Evolutionary conservation across 2,329 filamentous ascomycete genomes (phyloP), one percentile per base, ranked within the genome.

Genomic region (Endoconidiophora laricicola): DNA sequence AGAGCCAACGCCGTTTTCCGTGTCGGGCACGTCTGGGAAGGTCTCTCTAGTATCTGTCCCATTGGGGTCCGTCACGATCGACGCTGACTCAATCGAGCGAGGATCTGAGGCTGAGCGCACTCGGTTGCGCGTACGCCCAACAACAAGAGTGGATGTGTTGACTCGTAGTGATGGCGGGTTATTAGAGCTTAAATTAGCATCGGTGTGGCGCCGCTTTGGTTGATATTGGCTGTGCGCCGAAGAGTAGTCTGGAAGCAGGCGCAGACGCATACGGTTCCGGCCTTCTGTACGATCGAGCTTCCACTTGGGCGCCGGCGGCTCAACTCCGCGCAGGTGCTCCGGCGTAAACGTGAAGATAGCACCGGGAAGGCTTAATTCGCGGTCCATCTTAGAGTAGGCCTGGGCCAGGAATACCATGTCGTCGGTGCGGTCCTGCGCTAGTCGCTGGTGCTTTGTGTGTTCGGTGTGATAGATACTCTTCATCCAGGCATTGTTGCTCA

Each of bases 251-350:
- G 88, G 84, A 1, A 95, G 72, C 46, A 94, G 76, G 24, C 91
- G 79, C 58, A 94, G 72, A 14, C 93, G 79, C 86, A 96, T 96
- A 16, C 93, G 81, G 62, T 95, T 94, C 9, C 88, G 81, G 9
- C 91, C 90, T 66, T 98, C 91, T 0, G 91, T 96, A 58, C 93
- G 81, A 60, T 98, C 91, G 12, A 98, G 74, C 58, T 90, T 87
- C 90, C 90, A 98, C 62, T 83, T 93, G 1, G 74, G 63, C 2
- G 71, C 68, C 0, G 73, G 68, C 4, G 47, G 38, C 37, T 81
- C 76, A 23, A 23, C 44, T 16, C 44, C 37, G 38, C 44, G 33
- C 3, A 42, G 18, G 16, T 20, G 23, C 14, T 20, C 44, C 12
- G 29, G 29, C 29, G 29, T 33, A 12, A 33, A 33, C 29, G 29